Percentiles rank a stretch among this genome's conserved stretches.
Conservation (phyloP, 2,329 filamentous ascomycete genomes). For the Verticillium longisporum region DNA sequence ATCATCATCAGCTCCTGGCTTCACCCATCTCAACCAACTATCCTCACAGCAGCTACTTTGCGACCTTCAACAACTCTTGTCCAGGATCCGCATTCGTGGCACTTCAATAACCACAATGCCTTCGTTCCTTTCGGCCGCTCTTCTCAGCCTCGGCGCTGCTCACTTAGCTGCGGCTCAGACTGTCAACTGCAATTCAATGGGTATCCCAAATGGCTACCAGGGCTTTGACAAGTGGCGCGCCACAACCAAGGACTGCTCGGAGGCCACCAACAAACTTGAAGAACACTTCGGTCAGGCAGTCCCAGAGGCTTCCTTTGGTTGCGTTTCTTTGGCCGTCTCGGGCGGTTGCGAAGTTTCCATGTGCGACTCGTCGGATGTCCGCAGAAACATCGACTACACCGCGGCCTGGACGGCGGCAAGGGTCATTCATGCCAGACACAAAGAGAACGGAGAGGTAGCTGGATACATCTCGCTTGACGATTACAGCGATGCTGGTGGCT, state of each 20-base stretch:
- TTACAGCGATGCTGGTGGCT: background rate
- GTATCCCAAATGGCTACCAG: background rate
- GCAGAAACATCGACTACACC: background rate
- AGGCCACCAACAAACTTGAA: background rate
- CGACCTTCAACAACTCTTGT: too few species aligned
- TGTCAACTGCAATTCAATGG: background rate
- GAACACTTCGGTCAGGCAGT: background rate
- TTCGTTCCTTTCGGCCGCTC: background rate
- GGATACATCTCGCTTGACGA: background rate
- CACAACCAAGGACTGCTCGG: background rate
- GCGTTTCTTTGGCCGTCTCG: background rate
- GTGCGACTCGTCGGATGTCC: background rate
- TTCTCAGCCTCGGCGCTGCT: background rate
- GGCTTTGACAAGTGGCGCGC: background rate
- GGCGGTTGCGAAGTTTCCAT: background rate
- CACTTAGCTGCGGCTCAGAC: background rate
- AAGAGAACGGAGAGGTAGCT: background rate
- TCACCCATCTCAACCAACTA: too few species aligned
- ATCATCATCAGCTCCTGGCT: too few species aligned
- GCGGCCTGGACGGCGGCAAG: background rate
- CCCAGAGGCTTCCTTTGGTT: background rate
- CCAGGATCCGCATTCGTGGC: too few species aligned
- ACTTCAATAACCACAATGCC: background rate
- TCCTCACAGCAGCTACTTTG: too few species aligned
- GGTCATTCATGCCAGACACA: background rate